These are phyloP conservation scores for Globisporangium apiculatum DNA, from an alignment of 352 stramenopile genomes.

Conservation along the genomic window DNA sequence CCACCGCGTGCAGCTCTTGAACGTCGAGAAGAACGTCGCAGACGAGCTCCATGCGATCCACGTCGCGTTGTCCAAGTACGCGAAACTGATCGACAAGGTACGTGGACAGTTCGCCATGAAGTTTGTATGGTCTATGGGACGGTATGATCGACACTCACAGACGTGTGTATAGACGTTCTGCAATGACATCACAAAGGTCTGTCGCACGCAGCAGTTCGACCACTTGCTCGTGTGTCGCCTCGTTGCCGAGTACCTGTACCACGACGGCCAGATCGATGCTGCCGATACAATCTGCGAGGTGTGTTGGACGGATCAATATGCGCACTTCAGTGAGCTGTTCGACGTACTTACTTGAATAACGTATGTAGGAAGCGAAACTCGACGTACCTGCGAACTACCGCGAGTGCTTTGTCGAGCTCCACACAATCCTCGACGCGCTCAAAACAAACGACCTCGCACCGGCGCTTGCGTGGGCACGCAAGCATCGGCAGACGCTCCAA, in stretches of 20 bases:
- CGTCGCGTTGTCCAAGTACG: conserved; percentile 64
- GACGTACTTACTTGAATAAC: neutral
- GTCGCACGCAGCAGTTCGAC: conserved; percentile 48
- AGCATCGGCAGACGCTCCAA: conserved; percentile 42
- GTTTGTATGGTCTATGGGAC: neutral
- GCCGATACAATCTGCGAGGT: conserved; percentile 62
- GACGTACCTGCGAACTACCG: conserved; percentile 42
- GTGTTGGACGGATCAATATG: neutral
- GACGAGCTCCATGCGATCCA: conserved; percentile 68
- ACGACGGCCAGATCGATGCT: conserved; percentile 68
- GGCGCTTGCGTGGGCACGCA: conserved; percentile 59
- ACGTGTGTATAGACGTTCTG: conserved; percentile 33
- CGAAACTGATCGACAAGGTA: conserved; percentile 81
- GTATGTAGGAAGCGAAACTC: conserved; percentile 46
- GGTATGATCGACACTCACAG: neutral
- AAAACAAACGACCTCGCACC: conserved; percentile 55
- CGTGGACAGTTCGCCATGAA: neutral
- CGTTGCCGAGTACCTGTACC: conserved; percentile 73
- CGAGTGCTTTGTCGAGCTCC: conserved; percentile 62
- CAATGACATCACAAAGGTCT: conserved; percentile 63
- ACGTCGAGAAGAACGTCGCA: conserved; percentile 63
- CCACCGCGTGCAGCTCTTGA: conserved; percentile 49
- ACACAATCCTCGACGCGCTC: conserved; percentile 56
- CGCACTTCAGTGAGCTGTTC: neutral
- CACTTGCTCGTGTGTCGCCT: conserved; percentile 56